Evolutionary conservation across 768 basidiomycete species (phyloP), one percentile per base, ranked within the genome.

Genomic region (Russula griseocarnosa): DNA sequence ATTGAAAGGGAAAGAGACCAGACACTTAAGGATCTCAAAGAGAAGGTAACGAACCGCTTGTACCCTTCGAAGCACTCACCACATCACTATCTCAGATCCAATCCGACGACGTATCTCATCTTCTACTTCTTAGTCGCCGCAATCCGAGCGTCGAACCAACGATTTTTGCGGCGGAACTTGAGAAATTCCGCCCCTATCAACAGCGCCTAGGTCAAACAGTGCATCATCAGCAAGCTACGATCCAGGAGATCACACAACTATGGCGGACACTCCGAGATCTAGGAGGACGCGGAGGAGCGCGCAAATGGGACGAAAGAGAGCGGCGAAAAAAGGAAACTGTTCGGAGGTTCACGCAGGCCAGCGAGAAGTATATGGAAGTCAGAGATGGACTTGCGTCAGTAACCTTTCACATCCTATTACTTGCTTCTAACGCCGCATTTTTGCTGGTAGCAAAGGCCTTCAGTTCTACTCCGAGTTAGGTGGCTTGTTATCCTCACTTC

Each of bases 161-260:
- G 0, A 79, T 99, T 20, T 99, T 98, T 69, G 91, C 94, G 0
- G 83, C 88, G 10, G 94, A 98, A 73, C 82, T 98, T 24, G 96
- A 98, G 76, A 99, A 98, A 75, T 98, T 98, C 79, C 81, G 85
- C 24, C 92, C 94, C 0, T 94, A 91, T 71, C 94, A 97, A 70
- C 85, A 89, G 47, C 86, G 93, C 0, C 77, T 98, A 2, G 77
- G 83, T 5, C 82, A 88, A 3, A 92, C 93, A 0, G 82, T 94
- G 0, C 85, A 86, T 61, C 86, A 89, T 36, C 92, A 97, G 68
- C 83, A 88, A 59, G 73, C 79, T 10, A 80, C 85, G 1, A 70
- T 98, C 26, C 82, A 92, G 63, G 93, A 97, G 67, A 77, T 97
- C 10, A 79, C 83, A 13, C 74, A 78, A n/a, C 73, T 89, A 13